Evolutionary conservation across 139 green algal genomes (phyloP), one percentile per base, ranked within the genome.

Genomic region (Chlamydomonas sphaeroides): DNA sequence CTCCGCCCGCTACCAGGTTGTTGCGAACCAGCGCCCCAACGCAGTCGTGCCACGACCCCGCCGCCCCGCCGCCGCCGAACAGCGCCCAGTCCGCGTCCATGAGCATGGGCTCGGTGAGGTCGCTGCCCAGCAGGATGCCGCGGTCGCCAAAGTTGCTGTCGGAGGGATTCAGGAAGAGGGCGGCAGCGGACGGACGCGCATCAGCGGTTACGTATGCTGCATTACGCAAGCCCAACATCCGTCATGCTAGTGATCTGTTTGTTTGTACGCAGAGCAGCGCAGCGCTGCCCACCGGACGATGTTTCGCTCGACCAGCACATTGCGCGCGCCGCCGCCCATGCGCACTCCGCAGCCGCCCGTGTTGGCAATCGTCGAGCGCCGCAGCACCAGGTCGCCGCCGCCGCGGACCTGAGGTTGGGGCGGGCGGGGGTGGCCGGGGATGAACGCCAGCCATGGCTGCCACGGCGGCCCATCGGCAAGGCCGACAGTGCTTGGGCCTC

Each of bases 81-180:
- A 42, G 56, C 25, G 79, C 79, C 68, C 68, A 85, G 42, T 75
- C 79, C 68, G 70, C 79, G 26, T 85, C 79, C 67, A 70, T 85
- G 67, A 73, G 74, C 11, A 26, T 33, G 1, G 67, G 57, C 68
- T 85, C 79, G 11, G 79, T 85, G 57, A 35, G 42, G 68, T 85
- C 79, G n/a, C 41, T 67, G 68, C 79, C 79, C 33, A 85, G 59
- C 41, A 85, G 56, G 65, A 85, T 75, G 79, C 79, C 79, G 57
- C 79, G 79, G 56, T 33, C 79, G 39, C 79, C 79, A 35, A 74
- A 85, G 68, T 78, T 61, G 39, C 65, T 84, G 76, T 21, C n/a
- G n/a, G n/a, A n/a, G n/a, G n/a, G n/a, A n/a, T n/a, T n/a, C n/a
- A n/a, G n/a, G n/a, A n/a, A n/a, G n/a, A n/a, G n/a, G n/a, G n/a